These are phyloP conservation scores for Yamadazyma songkhlaensis DNA, from an alignment of 1,139 yeast species.

Conservation along the genomic window DNA sequence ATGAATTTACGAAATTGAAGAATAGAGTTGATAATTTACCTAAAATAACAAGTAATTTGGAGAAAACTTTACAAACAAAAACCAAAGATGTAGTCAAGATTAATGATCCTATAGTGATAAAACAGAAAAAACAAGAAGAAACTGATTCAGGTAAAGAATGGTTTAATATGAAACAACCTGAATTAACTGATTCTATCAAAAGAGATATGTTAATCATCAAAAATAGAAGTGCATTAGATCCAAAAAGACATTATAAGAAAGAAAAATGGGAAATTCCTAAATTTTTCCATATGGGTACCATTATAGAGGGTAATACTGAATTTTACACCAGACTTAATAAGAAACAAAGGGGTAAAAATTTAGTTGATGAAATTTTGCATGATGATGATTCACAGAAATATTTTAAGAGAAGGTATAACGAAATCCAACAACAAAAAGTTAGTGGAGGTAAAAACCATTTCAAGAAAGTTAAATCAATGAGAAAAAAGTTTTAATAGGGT, in stretches of 20 bases:
- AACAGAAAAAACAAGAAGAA: slow-evolving; percentile 15
- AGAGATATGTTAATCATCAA: slow-evolving; percentile 77
- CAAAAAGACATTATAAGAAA: slow-evolving; percentile 91
- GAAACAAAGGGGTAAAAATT: slow-evolving; percentile 70
- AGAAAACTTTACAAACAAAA: slow-evolving; percentile 16
- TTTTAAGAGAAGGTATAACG: slow-evolving; percentile 80
- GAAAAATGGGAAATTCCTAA: slow-evolving; percentile 81
- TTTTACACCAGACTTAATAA: slow-evolving; percentile 67
- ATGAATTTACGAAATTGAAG: slow-evolving; percentile 29
- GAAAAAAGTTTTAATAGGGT: slow-evolving; percentile 43
- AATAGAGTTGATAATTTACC: slow-evolving; percentile 32
- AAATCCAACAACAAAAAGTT: slow-evolving; percentile 70
- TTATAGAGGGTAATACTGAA: slow-evolving; percentile 79
- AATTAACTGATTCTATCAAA: slow-evolving; percentile 68
- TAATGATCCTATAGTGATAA: slow-evolving; percentile 48
- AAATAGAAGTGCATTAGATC: slow-evolving; percentile 89
- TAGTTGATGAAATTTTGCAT: slow-evolving; percentile 78
- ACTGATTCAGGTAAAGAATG: slow-evolving; percentile 58
- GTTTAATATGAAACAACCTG: slow-evolving; percentile 83
- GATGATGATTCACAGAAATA: slow-evolving; percentile 70
- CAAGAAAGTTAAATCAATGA: slow-evolving; percentile 61
- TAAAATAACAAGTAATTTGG: slow-evolving; percentile 30
- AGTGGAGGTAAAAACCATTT: slow-evolving; percentile 74
- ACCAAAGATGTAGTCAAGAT: slow-evolving; percentile 31
- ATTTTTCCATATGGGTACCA: slow-evolving; percentile 84